Conservation (phyloP, 2,329 filamentous ascomycete genomes). For the Helminthosporium solani region DNA sequence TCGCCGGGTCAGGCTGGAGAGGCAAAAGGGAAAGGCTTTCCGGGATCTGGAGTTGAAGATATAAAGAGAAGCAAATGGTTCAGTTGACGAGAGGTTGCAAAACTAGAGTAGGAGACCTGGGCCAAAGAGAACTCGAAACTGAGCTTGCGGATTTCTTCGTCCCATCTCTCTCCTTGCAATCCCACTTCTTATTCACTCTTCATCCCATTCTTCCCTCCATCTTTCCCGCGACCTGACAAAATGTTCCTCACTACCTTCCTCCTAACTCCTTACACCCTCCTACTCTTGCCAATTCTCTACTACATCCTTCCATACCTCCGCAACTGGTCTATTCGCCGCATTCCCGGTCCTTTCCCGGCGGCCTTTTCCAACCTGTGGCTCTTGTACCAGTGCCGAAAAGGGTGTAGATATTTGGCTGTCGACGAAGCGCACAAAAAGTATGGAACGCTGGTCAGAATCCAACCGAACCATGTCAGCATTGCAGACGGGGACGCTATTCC, state of each 20-base stretch:
- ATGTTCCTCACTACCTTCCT: conserved; percentile 44
- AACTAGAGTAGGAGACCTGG: too few relatives aligned
- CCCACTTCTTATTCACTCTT: conserved; percentile 3
- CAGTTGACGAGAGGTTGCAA: too few relatives aligned
- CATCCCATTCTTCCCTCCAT: not conserved
- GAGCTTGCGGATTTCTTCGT: not conserved
- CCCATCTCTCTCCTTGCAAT: conserved; percentile 1
- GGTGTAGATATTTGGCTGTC: conserved; percentile 59
- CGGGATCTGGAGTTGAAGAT: not conserved
- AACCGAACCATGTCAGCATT: conserved; percentile 80
- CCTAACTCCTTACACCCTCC: conserved; percentile 47
- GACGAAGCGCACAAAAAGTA: conserved; percentile 72
- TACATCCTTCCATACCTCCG: conserved; percentile 63
- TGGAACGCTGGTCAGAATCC: conserved; percentile 78
- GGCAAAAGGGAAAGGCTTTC: not conserved
- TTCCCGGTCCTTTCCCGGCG: conserved; percentile 65
- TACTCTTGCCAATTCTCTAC: conserved; percentile 53
- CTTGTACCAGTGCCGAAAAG: conserved; percentile 61
- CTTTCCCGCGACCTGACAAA: not conserved
- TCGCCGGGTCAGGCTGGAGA: not conserved
- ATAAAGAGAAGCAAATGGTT: not conserved
- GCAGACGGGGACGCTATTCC: conserved; percentile 77
- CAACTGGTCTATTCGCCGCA: conserved; percentile 55
- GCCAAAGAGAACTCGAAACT: too few relatives aligned
- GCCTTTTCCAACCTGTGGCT: conserved; percentile 81